phyloP scores from a whole-genome alignment of 192 early-diverging fungal species.

The Coemansia sp. region DNA sequence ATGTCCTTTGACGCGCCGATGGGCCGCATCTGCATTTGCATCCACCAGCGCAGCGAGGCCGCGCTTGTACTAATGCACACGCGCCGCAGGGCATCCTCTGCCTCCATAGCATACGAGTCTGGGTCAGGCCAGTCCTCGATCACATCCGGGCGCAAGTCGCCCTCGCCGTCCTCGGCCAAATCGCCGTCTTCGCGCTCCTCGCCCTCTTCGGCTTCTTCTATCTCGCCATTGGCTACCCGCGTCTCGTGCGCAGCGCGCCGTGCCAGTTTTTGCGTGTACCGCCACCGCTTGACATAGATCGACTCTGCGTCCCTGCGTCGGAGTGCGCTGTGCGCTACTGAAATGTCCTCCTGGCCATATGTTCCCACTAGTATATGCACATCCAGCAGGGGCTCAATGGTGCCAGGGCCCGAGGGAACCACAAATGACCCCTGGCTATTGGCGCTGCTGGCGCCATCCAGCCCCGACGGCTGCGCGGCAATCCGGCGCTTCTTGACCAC shows the following conservation, averaged over 20 bases:
- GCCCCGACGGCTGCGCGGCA: too few species aligned
- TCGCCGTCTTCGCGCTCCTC: slow-evolving; percentile 43
- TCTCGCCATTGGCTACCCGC: slow-evolving; percentile 30
- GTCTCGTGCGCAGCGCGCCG: slow-evolving; percentile 23
- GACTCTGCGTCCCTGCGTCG: slow-evolving; percentile 33
- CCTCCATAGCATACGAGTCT: slow-evolving; percentile 17
- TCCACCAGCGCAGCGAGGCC: slow-evolving; percentile 41
- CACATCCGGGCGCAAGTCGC: too few species aligned
- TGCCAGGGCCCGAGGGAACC: slow-evolving; percentile 23
- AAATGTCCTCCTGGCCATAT: slow-evolving; percentile 30
- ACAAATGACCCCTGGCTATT: slow-evolving; percentile 1
- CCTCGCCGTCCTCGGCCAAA: not conserved
- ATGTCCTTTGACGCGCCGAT: slow-evolving; percentile 42
- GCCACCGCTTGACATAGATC: slow-evolving; percentile 36
- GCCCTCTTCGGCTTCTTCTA: slow-evolving; percentile 46
- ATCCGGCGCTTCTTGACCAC: slow-evolving; percentile 40
- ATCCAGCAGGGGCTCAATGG: slow-evolving; percentile 27
- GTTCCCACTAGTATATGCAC: slow-evolving; percentile 27
- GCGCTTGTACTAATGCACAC: slow-evolving; percentile 27
- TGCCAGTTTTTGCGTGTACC: slow-evolving; percentile 29
- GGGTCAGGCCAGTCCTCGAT: slow-evolving; percentile 40
- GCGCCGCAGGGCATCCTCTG: slow-evolving; percentile 45
- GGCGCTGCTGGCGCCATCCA: not conserved
- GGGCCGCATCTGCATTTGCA: slow-evolving; percentile 45
- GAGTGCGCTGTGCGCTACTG: slow-evolving; percentile 1